Conservation (phyloP, 345 rosid species). For the Orychophragmus violaceus region DNA sequence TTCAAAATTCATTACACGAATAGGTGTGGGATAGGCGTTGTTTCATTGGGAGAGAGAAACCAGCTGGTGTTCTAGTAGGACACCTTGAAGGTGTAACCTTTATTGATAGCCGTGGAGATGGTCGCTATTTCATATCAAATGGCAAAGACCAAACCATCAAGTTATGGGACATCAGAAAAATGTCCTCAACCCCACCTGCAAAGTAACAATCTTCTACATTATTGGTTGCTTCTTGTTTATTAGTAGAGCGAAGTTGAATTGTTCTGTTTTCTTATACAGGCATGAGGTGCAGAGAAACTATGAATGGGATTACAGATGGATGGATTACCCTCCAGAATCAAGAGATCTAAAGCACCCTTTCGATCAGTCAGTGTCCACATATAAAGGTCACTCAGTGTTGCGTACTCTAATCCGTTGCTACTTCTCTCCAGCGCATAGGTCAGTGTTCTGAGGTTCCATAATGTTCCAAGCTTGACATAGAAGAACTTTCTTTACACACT, state of each 20-base stretch:
- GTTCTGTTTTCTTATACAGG: slow-evolving; percentile 31
- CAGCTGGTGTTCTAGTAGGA: slow-evolving; percentile 80
- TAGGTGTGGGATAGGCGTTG: slow-evolving; percentile 99
- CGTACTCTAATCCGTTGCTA: slow-evolving; percentile 92
- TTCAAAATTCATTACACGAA: not conserved
- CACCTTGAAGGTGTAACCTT: slow-evolving; percentile 86
- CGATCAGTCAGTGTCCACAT: slow-evolving; percentile 75
- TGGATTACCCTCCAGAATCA: slow-evolving; percentile 79
- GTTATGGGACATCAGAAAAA: slow-evolving; percentile 90
- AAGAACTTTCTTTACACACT: not conserved
- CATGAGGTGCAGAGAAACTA: slow-evolving; percentile 38
- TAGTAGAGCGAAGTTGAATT: not conserved
- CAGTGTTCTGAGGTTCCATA: slow-evolving; percentile 18
- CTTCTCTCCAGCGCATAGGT: slow-evolving; percentile 83
- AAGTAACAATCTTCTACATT: slow-evolving; percentile 17
- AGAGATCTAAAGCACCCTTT: slow-evolving; percentile 59
- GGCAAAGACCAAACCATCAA: slow-evolving; percentile 93
- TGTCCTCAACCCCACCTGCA: slow-evolving; percentile 43
- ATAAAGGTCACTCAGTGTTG: slow-evolving; percentile 84
- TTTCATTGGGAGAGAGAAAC: slow-evolving; percentile 54
- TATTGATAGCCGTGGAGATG: slow-evolving; percentile 88
- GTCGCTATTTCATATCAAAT: slow-evolving; percentile 86
- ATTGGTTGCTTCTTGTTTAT: not conserved
- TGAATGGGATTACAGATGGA: slow-evolving; percentile 97
- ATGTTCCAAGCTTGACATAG: not conserved